Conservation (phyloP, 331 rosid genomes). For the Prunus yedoensis region DNA sequence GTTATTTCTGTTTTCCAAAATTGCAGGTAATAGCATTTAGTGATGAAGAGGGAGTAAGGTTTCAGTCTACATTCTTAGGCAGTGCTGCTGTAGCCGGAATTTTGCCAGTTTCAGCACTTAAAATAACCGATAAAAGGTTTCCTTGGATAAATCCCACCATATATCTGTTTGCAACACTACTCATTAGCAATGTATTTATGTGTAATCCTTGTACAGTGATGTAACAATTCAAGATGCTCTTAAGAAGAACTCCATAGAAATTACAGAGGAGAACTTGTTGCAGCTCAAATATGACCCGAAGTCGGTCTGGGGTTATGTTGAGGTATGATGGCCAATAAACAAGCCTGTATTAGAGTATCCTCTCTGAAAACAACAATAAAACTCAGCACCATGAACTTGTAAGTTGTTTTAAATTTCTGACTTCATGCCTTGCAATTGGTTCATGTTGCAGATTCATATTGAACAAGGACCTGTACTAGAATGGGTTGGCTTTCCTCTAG, state of each 20-base stretch:
- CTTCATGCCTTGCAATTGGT: not conserved
- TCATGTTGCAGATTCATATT: constrained; percentile 70
- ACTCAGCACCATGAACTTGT: not conserved
- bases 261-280: constrained; percentile 58
- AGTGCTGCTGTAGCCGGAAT: constrained; percentile 87
- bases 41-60: constrained; percentile 96
- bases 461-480: constrained; percentile 97
- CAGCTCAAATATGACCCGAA: constrained; percentile 77
- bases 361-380: no score
- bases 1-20: constrained; percentile 8
- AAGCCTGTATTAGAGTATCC: not conserved
- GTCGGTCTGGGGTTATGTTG: constrained; percentile 92
- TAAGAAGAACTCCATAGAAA: constrained; percentile 55
- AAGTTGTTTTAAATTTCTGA: not conserved
- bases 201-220: constrained; percentile 47
- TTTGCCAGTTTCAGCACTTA: constrained; percentile 63
- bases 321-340: constrained; percentile 44
- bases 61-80: constrained; percentile 93
- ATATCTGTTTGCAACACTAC: not conserved
- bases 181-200: constrained; percentile 18
- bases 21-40: constrained; percentile 89
- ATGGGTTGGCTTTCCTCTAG: constrained; percentile 80
- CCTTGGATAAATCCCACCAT: constrained; percentile 17
- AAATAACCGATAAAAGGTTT: constrained; percentile 81
- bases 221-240: constrained; percentile 56